Conservation (phyloP, 2,329 filamentous ascomycete genomes). For the Davidsoniella virescens region DNA sequence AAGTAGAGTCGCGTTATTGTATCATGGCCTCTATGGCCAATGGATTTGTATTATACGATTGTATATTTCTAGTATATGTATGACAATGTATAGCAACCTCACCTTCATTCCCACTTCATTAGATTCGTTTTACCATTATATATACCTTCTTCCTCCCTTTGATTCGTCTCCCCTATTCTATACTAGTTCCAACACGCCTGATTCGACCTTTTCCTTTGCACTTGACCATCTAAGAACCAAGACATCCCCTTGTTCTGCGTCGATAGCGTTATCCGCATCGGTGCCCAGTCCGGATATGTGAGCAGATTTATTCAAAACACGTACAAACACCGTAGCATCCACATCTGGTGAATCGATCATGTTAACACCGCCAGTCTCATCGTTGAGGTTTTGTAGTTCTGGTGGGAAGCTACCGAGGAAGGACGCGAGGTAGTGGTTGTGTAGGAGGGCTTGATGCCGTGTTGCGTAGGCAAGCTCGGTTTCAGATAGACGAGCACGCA, state of each 20-base stretch:
- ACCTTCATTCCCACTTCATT: not conserved
- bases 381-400: constrained; percentile 69
- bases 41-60: not conserved
- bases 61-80: not conserved
- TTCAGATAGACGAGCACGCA: constrained; percentile 50
- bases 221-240: constrained; percentile 61
- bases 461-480: constrained; percentile 71
- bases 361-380: constrained; percentile 64
- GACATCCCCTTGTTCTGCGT: constrained; percentile 45
- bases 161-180: constrained; percentile 21
- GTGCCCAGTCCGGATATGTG: constrained; percentile 44
- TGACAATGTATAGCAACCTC: not conserved
- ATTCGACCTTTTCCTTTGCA: constrained; percentile 43
- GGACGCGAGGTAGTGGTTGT: constrained; percentile 68
- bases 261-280: constrained; percentile 43
- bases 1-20: no score
- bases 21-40: no score
- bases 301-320: constrained; percentile 44
- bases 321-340: constrained; percentile 70
- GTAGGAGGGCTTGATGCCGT: constrained; percentile 68
- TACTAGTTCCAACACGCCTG: constrained; percentile 40
- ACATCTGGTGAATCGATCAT: constrained; percentile 85
- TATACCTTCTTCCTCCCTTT: not conserved
- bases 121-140: not conserved
- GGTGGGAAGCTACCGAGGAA: constrained; percentile 73